Evolutionary conservation across 371 early-diverging fungal species (phyloP), one percentile per base, ranked within the genome.

Genomic region (Catenaria anguillulae): DNA sequence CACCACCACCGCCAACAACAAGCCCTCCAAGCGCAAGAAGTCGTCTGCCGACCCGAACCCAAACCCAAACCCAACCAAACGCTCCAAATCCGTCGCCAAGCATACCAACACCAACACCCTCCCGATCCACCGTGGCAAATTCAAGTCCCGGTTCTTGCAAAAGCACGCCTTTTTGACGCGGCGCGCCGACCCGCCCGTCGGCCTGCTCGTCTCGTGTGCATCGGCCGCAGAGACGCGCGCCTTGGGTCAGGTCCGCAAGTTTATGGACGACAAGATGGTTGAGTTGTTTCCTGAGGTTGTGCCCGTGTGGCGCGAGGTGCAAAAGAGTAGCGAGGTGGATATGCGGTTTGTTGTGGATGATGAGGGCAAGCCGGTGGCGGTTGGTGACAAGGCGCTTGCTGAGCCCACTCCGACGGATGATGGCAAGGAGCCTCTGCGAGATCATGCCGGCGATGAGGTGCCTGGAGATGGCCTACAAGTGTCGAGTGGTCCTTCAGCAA

Each of bases 91-190:
- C 6, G 24, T 46, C n/a, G 46, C 46, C 46, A 56, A 19, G 37
- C n/a, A 23, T 24, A 33, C 34, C 35, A 12, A 56, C 23, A 34
- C 37, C 23, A 37, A 37, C 63, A 66, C 68, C 5, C 61, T 68
- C 36, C 68, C 68, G 23, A 68, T 65, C 29, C 33, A 34, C 36
- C 63, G 68, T n/a, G 64, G 64, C 26, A 48, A 56, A 4, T 68
- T 68, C 63, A 68, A 68, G 58, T 52, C 45, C 40, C 60, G 63
- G 24, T 68, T 48, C 43, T 55, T 68, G 40, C 62, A 55, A 0
- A 68, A 68, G 42, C 68, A 68, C 59, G 52, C 64, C 21, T 45
- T 58, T 24, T 56, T 68, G 29, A 31, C 23, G 26, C 59, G 35
- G 24, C 59, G 59, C 33, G 33, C 59, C 1, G 59, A 58, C 31